These are phyloP conservation scores for Penicillium expansum DNA, from an alignment of 2,329 filamentous ascomycete species.

Conservation along the genomic window DNA sequence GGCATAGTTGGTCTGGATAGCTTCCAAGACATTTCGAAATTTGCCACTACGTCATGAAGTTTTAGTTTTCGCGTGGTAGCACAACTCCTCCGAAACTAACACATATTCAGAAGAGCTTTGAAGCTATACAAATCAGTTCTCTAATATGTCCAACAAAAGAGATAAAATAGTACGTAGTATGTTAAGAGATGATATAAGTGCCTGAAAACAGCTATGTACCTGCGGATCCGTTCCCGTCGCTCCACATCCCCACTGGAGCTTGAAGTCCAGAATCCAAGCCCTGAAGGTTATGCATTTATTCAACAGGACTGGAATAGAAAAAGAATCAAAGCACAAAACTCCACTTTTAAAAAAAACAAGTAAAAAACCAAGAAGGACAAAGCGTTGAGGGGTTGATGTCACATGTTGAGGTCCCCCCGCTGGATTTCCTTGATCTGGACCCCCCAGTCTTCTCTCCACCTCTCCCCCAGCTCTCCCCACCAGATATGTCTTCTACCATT, in stretches of 20 bases:
- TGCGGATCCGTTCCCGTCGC: constrained; percentile 9
- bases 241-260: constrained; percentile 8
- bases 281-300: neutral
- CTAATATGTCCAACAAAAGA: too few relatives aligned
- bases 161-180: too few relatives aligned
- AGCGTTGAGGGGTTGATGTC: constrained; percentile 18
- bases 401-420: constrained; percentile 15
- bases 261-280: neutral
- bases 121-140: neutral
- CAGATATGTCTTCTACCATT: constrained; percentile 7
- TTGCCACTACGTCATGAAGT: neutral
- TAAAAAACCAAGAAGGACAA: constrained; percentile 2
- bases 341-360: neutral
- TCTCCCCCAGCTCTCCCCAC: constrained; percentile 2
- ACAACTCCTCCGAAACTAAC: neutral
- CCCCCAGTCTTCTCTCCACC: constrained; percentile 1
- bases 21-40: neutral
- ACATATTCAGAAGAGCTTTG: neutral
- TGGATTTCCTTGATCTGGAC: constrained; percentile 11
- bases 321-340: neutral
- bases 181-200: too few relatives aligned
- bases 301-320: too few relatives aligned
- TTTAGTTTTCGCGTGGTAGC: neutral
- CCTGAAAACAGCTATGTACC: neutral
- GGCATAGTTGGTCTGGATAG: too few relatives aligned